Base-by-base conservation (phyloP, 2,329 filamentous ascomycete species). In the Septoria petroselini region DNA sequence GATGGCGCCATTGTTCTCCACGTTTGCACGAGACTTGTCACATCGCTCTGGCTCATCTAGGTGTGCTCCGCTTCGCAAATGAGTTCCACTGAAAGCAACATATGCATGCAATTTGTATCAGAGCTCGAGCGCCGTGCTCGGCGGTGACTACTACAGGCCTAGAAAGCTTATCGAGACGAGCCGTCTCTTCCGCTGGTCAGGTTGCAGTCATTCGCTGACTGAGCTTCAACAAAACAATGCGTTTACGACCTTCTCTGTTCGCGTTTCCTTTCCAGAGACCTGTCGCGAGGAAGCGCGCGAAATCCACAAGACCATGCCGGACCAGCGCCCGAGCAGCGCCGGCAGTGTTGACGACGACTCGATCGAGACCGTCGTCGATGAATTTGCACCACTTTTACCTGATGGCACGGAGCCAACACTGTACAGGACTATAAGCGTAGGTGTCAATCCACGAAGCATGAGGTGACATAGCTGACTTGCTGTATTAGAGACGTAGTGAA, bases 381-480 rank as follows among this genome's bases (percentile, higher is more conserved):
- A 56, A 31, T 23, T 31, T 29, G 45, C 53, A 33, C 56, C 53
- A 27, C 48, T 54, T 5, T 29, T 58, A n/a, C 33, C 53, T 29
- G 42, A 39, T 33, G 44, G 43, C 15, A 39, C 46, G 5, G 50
- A 55, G 18, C 23, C 45, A 12, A 18, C 48, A 18, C 46, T 59
- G 25, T 59, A 61, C 43, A 49, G 41, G 29, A 59, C 58, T 6
- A 50, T 61, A 35, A 60, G 52, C 31, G 56, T 58, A 38, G 25
- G 58, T 25, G 17, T 21, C 15, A 9, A 38, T 12, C 33, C n/a
- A 34, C 33, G 19, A 21, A 19, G 11, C 18, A 37, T 34, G 15
- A 18, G 27, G 29, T 43, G 41, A 27, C 37, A 11, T 12, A 39
- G 29, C 29, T 51, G 23, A 50, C 27, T 9, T 29, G 7, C 31